Base-by-base conservation (phyloP, 495 filamentous ascomycete genomes). In the Penicillium egyptiacum region DNA sequence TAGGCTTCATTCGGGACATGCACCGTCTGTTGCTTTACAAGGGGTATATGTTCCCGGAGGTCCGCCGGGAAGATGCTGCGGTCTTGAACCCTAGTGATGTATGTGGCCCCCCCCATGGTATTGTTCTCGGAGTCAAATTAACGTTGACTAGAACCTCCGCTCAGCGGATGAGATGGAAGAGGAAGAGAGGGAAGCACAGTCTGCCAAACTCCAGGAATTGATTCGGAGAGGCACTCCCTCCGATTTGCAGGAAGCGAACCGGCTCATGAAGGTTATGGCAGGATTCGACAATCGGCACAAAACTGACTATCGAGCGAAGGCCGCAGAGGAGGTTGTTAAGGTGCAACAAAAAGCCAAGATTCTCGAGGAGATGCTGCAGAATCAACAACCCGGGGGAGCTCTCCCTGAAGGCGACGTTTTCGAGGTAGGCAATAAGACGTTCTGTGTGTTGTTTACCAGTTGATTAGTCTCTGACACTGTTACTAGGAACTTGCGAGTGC, bases 131-230 rank as follows among this genome's bases (percentile, higher is more conserved):
- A 8, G 11, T 17, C 58, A 49, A 58, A 61, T 70, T 82, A 53
- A 83, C 58, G 10, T 4, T 48, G 23, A 54, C 19, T 66, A 97
- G 92, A 95, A 91, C 60, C 82, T 98, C 17, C 90, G 92, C 68
- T 97, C 94, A 12, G 94, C 92, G 14, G 94, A 98, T 62, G 94
- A 98, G 70, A 98, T 98, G 94, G 94, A 98, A 65, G 91, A 92
- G 65, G 94, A 98, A 70, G 94, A 98, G 68, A 81, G 80, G 52
- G 91, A 92, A 65, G 94, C 93, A 3, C 94, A 98, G 65, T 96
- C 91, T 11, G 94, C 94, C 10, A 98, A 98, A 74, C 79, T 98
- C 31, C 94, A 98, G 69, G 94, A 98, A 77, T 78, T 98, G 44
- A 97, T 98, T 70, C 86, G 94, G 55, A 81, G 94, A 60, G 94